Evolutionary conservation across 73 alveolate genomes (phyloP), one percentile per base, ranked within the genome.

Genomic region (Paramecium octaurelia): DNA sequence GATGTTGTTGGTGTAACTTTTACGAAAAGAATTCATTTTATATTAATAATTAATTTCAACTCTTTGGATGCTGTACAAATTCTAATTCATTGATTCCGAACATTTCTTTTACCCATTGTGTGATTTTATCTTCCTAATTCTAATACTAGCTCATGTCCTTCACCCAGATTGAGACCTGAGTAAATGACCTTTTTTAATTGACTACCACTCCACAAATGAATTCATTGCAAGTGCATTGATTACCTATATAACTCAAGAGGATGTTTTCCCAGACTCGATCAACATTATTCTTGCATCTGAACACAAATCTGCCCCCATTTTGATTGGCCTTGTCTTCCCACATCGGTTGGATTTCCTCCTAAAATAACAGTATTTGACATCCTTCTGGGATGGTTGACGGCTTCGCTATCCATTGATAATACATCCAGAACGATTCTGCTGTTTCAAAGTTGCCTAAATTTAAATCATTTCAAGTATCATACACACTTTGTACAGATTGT

Each of bases 281-380:
- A 40, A 80, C 57, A 43, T 48, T 27, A 42, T 46, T 42, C 23
- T 42, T 80, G 57, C 91, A 80, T 46, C 91, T 80, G 27, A 31
- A 80, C 0, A 80, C 70, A 80, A 80, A 80, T 80, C 91, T 80
- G 24, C 91, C 91, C 21, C 91, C 91, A 46, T 80, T 80, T 48
- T 40, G 18, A 80, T 80, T 80, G 4, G 46, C 75, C 44, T 42
- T 23, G 57, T 80, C 76, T 11, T 80, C 91, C 91, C 91, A 80
- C 91, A 80, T 80, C 20, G 91, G 91, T 80, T 80, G 4, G 21
- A 80, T 80, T 21, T 80, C 57, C 14, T 80, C 91, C 24, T 80
- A 80, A 43, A 80, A 80, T 31, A 80, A 24, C 18, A 80, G 46
- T 23, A 80, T 42, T 48, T 80, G 38, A n/a, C 91, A 80, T 21